Conservation (phyloP, 2,329 filamentous ascomycete genomes). For the Chaetomium globosum region DNA sequence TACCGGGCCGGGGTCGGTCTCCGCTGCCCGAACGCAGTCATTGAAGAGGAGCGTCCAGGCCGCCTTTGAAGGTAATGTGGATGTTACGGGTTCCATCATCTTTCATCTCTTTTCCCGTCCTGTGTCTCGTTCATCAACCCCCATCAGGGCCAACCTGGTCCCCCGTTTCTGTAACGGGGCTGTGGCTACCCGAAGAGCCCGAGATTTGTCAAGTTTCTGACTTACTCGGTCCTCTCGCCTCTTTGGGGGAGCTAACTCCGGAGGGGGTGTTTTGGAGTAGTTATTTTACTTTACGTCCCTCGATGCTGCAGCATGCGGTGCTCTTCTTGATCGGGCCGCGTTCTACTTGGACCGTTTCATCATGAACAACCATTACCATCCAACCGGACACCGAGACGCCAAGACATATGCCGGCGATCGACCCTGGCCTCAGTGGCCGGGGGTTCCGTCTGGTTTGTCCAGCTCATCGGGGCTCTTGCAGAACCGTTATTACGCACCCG, state of each 20-base stretch:
- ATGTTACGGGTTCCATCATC: constrained; percentile 27
- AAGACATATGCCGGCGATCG: constrained; percentile 29
- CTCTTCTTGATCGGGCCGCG: neutral
- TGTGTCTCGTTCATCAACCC: constrained; percentile 20
- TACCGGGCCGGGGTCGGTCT: constrained; percentile 53
- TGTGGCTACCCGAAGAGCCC: constrained; percentile 27
- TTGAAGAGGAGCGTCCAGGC: constrained; percentile 63
- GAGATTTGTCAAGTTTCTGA: constrained; percentile 17
- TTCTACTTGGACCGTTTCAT: neutral
- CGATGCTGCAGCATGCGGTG: constrained; percentile 13
- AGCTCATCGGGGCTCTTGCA: constrained; percentile 13
- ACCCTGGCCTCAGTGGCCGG: constrained; percentile 10
- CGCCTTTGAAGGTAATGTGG: constrained; percentile 60
- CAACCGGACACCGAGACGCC: constrained; percentile 22
- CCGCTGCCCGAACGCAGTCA: constrained; percentile 49
- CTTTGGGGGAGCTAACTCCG: neutral
- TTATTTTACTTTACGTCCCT: neutral
- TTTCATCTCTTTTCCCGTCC: constrained; percentile 28
- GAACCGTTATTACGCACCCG: constrained; percentile 12
- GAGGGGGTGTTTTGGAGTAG: neutral
- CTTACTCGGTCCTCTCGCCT: neutral
- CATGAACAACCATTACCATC: constrained; percentile 21
- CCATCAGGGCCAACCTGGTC: neutral
- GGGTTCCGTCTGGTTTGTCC: constrained; percentile 12
- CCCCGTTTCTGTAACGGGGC: constrained; percentile 6